phyloP scores from a whole-genome alignment of 495 filamentous ascomycete genomes.

The Penicillium fimorum region DNA sequence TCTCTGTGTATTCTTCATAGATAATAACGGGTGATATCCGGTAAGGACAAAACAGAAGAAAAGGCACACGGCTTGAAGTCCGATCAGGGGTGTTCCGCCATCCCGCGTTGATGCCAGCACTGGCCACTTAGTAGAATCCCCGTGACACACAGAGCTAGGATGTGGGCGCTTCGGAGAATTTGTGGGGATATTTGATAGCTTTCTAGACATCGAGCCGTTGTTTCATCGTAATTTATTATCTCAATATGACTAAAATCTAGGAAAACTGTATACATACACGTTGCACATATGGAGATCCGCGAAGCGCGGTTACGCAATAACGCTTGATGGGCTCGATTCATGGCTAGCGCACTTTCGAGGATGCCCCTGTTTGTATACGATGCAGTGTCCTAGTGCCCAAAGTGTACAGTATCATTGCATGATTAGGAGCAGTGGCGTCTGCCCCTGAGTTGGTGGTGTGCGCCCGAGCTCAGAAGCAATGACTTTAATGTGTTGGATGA shows the following conservation, averaged over 20 bases:
- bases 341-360: neutral
- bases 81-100: constrained; percentile 17
- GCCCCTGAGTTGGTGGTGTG: neutral
- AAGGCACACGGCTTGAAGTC: constrained; percentile 19
- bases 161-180: constrained; percentile 25
- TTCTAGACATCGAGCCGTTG: constrained; percentile 3
- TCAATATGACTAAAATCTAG: neutral
- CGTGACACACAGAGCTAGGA: constrained; percentile 12
- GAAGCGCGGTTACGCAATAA: constrained; percentile 31
- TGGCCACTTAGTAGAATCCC: constrained; percentile 12
- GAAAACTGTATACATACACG: neutral
- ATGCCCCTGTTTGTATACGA: neutral
- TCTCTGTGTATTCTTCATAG: constrained; percentile 1
- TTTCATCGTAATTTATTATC: constrained; percentile 10
- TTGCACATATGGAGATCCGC: constrained; percentile 16
- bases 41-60: neutral
- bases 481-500: neutral
- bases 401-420: neutral
- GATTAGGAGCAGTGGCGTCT: neutral
- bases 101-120: constrained; percentile 27
- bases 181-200: neutral
- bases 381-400: neutral
- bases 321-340: constrained; percentile 4
- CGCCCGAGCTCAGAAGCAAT: neutral
- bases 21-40: neutral